Conservation (phyloP, 768 basidiomycete species). For the Russula vinacea region DNA sequence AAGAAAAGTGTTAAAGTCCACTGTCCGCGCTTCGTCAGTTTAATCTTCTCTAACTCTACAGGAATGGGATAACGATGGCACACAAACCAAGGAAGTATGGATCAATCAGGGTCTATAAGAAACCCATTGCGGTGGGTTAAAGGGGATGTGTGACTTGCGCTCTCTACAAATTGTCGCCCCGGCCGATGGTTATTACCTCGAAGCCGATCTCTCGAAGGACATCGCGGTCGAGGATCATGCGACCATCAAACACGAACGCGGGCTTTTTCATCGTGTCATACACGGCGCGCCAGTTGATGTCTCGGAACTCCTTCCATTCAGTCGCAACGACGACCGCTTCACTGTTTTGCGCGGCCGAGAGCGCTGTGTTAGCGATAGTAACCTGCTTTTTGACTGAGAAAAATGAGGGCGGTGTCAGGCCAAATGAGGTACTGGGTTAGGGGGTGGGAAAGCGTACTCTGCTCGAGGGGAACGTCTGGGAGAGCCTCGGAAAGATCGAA, state of each 20-base stretch:
- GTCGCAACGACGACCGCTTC: conserved; percentile 96
- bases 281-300: conserved; percentile 85
- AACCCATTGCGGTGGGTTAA: background rate
- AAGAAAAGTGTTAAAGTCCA: background rate
- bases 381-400: conserved; percentile 82
- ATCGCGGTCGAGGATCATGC: conserved; percentile 79
- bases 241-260: conserved; percentile 96
- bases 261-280: conserved; percentile 93
- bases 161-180: conserved; percentile 44
- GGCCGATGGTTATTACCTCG: conserved; percentile 68
- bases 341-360: conserved; percentile 83
- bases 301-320: conserved; percentile 95
- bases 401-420: background rate
- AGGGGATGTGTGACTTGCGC: background rate
- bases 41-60: conserved; percentile 7
- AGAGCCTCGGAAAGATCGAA: conserved; percentile 65
- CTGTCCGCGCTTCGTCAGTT: background rate
- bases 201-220: conserved; percentile 85
- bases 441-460: conserved; percentile 48
- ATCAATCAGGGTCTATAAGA: background rate
- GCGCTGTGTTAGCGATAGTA: conserved; percentile 67
- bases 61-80: background rate
- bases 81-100: background rate
- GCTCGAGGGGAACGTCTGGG: conserved; percentile 58
- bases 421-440: conserved; percentile 10